Evolutionary conservation across 345 rosid species (phyloP), one percentile per base, ranked within the genome.

Genomic region (Gossypium longicalyx): DNA sequence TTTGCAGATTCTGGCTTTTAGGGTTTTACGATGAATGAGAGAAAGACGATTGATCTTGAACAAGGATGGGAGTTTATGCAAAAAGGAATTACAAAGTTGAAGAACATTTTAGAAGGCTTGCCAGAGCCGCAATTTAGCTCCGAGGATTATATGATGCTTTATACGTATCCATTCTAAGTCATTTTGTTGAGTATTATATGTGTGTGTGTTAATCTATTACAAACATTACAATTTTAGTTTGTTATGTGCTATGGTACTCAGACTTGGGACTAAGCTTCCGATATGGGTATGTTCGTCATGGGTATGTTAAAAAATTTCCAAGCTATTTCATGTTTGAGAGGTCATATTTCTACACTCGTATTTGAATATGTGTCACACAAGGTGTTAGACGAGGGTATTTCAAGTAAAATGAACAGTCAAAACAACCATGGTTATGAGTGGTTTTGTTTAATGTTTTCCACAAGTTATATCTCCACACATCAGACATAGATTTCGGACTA

Each of bases 1-100:
- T 72, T 16, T 76, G 77, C 72, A 74, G 74, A 17, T 75, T 65
- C 17, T 70, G 29, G 23, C 45, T 17, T 45, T 51, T 45, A 34
- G 74, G 56, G 51, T 22, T 17, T 72, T 53, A 61, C 75, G 7
- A 76, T 81, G 94, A 81, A 49, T 6, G 89, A 83, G 51, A 52
- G 82, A 70, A 81, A 78, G 82, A 79, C 75, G 7, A 82, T 81
- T 11, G 84, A 83, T 58, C 77, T 89, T 27, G 90, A 85, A 20
- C 80, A 86, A 41, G 91, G 92, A 80, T 88, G 95, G 95, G 84
- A 79, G 23, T 82, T 76, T 70, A 81, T 90, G 91, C 86, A 80
- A 83, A 82, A 81, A 56, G 95, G 91, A 25, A 87, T 88, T 56
- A 79, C 72, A 47, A 88, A 87, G 84, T 74, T 90, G 78, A 86